A percentile compares a stretch with the other conserved stretches of the same genome.
These are phyloP conservation scores for Penicillium sp. DNA, from an alignment of 2,329 filamentous ascomycete species.

Conservation along the genomic window DNA sequence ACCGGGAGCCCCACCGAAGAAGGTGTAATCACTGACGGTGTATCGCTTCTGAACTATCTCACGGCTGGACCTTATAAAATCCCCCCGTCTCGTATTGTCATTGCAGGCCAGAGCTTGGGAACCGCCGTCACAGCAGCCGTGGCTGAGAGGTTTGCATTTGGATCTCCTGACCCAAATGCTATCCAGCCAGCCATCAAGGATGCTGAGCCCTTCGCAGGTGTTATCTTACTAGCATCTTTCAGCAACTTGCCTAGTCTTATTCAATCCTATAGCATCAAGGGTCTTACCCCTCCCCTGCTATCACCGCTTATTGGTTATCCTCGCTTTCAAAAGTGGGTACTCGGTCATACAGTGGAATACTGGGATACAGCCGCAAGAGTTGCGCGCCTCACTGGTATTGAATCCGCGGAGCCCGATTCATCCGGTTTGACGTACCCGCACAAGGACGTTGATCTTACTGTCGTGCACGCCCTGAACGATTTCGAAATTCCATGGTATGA, in stretches of 20 bases:
- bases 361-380: constrained; percentile 78
- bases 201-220: constrained; percentile 71
- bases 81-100: constrained; percentile 71
- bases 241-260: constrained; percentile 74
- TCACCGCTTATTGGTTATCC: constrained; percentile 73
- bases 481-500: constrained; percentile 74
- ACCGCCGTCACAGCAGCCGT: constrained; percentile 81
- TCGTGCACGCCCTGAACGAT: constrained; percentile 83
- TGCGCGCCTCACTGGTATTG: constrained; percentile 42
- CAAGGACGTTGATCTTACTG: constrained; percentile 63
- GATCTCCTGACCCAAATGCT: constrained; percentile 35
- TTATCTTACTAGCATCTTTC: constrained; percentile 81
- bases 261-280: constrained; percentile 76
- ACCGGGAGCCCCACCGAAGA: constrained; percentile 79
- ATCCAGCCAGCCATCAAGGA: constrained; percentile 48
- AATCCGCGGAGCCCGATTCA: constrained; percentile 43
- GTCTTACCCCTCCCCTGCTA: constrained; percentile 74
- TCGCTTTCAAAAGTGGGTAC: constrained; percentile 63
- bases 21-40: constrained; percentile 79
- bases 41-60: constrained; percentile 71
- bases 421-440: constrained; percentile 57
- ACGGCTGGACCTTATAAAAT: constrained; percentile 64
- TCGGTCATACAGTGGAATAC: constrained; percentile 71
- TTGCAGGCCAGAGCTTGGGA: constrained; percentile 86
- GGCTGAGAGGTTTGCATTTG: constrained; percentile 69